phyloP scores from a whole-genome alignment of 768 basidiomycete genomes.

The Chiua virens region DNA sequence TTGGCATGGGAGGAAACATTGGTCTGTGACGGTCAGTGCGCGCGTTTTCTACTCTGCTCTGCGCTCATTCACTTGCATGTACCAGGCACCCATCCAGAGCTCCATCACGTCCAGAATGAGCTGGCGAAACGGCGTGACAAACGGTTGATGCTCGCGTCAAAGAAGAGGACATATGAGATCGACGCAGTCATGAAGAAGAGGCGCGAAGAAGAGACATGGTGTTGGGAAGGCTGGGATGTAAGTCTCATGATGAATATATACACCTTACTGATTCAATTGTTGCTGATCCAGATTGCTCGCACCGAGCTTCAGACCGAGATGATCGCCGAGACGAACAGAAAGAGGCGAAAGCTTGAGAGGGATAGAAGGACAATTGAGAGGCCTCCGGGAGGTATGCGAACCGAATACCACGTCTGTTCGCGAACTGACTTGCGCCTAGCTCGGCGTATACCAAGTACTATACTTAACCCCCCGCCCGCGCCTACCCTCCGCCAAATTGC shows the following conservation, averaged over 20 bases:
- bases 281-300: constrained; percentile 75
- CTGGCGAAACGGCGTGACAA: constrained; percentile 77
- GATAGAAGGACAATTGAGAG: constrained; percentile 78
- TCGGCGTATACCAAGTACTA: constrained; percentile 60
- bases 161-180: constrained; percentile 68
- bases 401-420: background rate
- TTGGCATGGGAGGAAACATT: constrained; percentile 86
- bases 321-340: constrained; percentile 87
- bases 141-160: constrained; percentile 76
- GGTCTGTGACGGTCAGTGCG: constrained; percentile 66
- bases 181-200: constrained; percentile 60
- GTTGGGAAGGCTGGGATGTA: constrained; percentile 94
- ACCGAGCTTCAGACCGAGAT: constrained; percentile 83
- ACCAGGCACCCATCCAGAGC: constrained; percentile 82
- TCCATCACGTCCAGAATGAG: constrained; percentile 78
- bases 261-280: constrained; percentile 6
- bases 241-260: constrained; percentile 22
- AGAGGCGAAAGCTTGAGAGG: constrained; percentile 80
- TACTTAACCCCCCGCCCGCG: constrained; percentile 50
- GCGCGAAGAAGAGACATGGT: constrained; percentile 67
- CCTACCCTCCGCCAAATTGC: constrained; percentile 69
- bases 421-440: constrained; percentile 29
- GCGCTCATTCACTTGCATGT: background rate
- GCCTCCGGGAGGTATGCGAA: constrained; percentile 60
- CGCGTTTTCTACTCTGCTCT: background rate